Conservation (phyloP, 345 rosid species). For the Lepidium aucheri region DNA sequence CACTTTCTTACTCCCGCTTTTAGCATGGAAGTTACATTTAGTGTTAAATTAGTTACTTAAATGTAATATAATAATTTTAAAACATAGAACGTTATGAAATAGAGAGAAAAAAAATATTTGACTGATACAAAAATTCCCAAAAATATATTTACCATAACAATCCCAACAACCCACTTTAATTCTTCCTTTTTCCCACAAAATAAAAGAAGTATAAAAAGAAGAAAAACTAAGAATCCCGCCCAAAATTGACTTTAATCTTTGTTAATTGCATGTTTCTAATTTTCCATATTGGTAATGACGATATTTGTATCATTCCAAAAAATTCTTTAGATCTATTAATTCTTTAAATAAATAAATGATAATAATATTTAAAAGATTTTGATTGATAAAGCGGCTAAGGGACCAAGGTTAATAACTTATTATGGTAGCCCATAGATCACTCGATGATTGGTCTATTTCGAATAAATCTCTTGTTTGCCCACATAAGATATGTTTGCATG, state of each 20-base stretch:
- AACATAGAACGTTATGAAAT: too few relatives aligned
- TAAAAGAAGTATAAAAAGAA: slow-evolving; percentile 28
- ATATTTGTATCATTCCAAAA: background rate
- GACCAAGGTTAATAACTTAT: slow-evolving; percentile 22
- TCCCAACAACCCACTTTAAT: slow-evolving; percentile 30
- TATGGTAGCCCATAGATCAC: slow-evolving; percentile 20
- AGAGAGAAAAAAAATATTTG: background rate
- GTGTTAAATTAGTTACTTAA: too few relatives aligned
- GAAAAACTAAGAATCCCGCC: slow-evolving; percentile 19
- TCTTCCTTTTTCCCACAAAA: slow-evolving; percentile 21
- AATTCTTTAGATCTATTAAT: background rate
- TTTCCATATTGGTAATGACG: slow-evolving; percentile 11
- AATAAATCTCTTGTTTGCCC: slow-evolving; percentile 25
- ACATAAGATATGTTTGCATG: slow-evolving; percentile 25
- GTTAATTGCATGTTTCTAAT: slow-evolving; percentile 13
- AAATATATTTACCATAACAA: slow-evolving; percentile 6
- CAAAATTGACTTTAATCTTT: slow-evolving; percentile 14
- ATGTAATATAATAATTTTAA: too few relatives aligned
- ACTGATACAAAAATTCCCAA: background rate
- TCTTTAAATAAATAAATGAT: background rate
- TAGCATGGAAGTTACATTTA: too few relatives aligned
- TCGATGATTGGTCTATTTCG: slow-evolving; percentile 20
- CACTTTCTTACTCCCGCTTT: too few relatives aligned
- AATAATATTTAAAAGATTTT: background rate
- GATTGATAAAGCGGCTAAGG: slow-evolving; percentile 5